A percentile compares a stretch with the other conserved stretches of the same genome.
Conservation (phyloP, 2,329 filamentous ascomycete species). For the Nemania abortiva region DNA sequence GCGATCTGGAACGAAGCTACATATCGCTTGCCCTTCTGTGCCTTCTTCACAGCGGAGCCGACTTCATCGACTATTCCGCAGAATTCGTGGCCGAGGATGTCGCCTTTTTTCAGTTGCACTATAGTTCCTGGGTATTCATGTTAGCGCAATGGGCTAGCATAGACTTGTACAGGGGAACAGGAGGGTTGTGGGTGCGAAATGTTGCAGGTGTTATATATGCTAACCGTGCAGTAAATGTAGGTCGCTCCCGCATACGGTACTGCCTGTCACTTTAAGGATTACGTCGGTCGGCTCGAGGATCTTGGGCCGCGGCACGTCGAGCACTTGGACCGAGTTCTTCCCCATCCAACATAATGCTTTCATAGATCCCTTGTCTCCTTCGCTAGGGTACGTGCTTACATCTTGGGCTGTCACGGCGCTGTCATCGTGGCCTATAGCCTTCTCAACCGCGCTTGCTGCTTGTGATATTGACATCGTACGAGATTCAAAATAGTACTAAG, state of each 20-base stretch:
- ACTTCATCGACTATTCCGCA: constrained; percentile 67
- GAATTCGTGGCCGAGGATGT: constrained; percentile 76
- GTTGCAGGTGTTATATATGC: constrained; percentile 13
- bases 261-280: constrained; percentile 81
- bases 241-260: constrained; percentile 69
- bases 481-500: not conserved
- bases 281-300: constrained; percentile 81
- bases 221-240: constrained; percentile 67
- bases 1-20: constrained; percentile 91
- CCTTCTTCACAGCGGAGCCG: constrained; percentile 65
- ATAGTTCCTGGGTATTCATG: constrained; percentile 55
- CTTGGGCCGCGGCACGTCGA: constrained; percentile 76
- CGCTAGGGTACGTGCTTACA: constrained; percentile 68
- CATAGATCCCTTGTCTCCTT: constrained; percentile 73
- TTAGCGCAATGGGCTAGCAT: not conserved
- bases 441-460: constrained; percentile 76
- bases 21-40: constrained; percentile 74
- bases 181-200: not conserved
- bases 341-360: constrained; percentile 85
- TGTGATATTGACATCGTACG: constrained; percentile 72
- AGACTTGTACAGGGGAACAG: not conserved
- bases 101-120: constrained; percentile 70
- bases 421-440: constrained; percentile 74
- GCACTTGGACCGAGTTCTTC: constrained; percentile 80
- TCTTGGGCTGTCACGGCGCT: constrained; percentile 76